These are phyloP conservation scores for Globisporangium rhizosaccharum DNA, from an alignment of 352 stramenopile species.

Conservation along the genomic window DNA sequence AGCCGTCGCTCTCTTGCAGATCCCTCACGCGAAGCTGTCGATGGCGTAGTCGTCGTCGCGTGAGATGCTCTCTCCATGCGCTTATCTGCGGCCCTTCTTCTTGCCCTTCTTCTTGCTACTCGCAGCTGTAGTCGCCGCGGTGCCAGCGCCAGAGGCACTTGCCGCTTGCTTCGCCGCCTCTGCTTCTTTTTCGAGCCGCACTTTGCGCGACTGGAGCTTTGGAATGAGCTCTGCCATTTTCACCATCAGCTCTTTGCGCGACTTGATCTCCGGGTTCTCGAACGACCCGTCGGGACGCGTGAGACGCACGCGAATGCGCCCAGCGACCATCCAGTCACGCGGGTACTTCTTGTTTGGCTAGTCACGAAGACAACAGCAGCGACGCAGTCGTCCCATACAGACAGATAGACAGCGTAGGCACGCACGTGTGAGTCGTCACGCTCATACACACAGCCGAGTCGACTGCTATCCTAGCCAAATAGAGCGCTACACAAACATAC, in stretches of 20 bases:
- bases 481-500: conserved; percentile 14
- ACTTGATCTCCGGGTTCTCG: conserved; percentile 65
- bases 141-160: conserved; percentile 22
- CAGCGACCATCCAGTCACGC: conserved; percentile 64
- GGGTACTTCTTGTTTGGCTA: conserved; percentile 76
- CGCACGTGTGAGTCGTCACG: neutral
- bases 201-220: conserved; percentile 77
- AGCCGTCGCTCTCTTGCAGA: too few species aligned
- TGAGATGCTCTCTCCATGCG: neutral
- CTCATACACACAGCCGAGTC: neutral
- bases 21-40: too few species aligned
- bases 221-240: conserved; percentile 87
- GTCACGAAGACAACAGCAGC: neutral
- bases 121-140: conserved; percentile 18
- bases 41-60: too few species aligned
- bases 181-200: conserved; percentile 65
- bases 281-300: conserved; percentile 49
- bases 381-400: neutral
- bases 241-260: conserved; percentile 48
- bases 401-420: neutral
- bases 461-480: neutral
- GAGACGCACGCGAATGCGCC: conserved; percentile 73
- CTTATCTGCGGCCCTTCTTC: conserved; percentile 86
- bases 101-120: conserved; percentile 83
- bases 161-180: conserved; percentile 46